Evolutionary conservation across 441 rosid genomes (phyloP).

Genomic region (Omphalea diandra): DNA sequence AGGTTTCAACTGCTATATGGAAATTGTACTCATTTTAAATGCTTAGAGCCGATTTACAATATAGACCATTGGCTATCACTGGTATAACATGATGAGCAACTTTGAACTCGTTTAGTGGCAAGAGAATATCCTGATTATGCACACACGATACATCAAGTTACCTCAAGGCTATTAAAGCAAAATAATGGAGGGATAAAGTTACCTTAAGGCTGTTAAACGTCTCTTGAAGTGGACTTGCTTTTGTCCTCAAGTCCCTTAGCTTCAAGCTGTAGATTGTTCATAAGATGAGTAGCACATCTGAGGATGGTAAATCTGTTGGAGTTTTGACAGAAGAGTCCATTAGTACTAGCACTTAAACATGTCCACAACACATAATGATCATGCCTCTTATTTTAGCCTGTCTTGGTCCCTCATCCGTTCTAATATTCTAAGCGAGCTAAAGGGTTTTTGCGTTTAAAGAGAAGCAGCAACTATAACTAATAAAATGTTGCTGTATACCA

Average conservation of each 20-base stretch:
- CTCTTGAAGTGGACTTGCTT: background rate
- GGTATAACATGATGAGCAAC: background rate
- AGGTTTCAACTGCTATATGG: background rate
- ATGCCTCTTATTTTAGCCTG: conserved; percentile 6
- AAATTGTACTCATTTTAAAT: background rate
- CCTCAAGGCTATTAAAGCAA: too few species aligned
- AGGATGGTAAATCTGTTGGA: background rate
- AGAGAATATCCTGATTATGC: background rate
- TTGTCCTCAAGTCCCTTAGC: background rate
- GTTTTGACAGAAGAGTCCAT: background rate
- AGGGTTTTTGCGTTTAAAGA: too few species aligned
- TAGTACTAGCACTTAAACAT: background rate
- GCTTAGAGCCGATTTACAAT: background rate
- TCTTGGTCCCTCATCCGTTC: background rate
- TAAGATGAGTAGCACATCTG: background rate
- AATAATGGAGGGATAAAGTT: too few species aligned
- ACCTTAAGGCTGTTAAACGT: background rate
- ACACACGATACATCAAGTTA: too few species aligned
- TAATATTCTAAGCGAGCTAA: background rate
- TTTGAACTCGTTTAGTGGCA: background rate
- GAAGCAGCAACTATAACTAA: too few species aligned
- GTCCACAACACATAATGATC: background rate
- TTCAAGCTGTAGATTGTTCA: background rate
- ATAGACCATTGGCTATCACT: background rate
- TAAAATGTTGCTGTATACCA: too few species aligned